phyloP scores from a whole-genome alignment of 257 asterid genomes.

The Prunella vulgaris region DNA sequence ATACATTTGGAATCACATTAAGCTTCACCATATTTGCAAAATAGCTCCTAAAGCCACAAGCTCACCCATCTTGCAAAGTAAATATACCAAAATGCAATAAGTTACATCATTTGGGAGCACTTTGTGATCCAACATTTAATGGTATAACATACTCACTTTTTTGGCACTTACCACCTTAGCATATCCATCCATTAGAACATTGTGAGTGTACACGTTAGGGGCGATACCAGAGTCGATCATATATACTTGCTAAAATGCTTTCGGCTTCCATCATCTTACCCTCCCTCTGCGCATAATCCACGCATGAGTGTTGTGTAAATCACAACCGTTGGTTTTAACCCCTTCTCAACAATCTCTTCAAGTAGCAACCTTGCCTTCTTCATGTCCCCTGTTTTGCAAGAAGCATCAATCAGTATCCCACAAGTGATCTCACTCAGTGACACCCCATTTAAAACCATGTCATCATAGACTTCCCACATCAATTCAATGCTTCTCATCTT shows the following conservation, averaged over 20 bases:
- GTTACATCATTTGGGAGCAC: conserved; percentile 52
- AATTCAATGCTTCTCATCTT: conserved; percentile 36
- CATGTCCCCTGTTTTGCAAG: conserved; percentile 42
- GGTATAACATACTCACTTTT: conserved; percentile 44
- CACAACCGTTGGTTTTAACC: conserved; percentile 56
- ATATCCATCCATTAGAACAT: conserved; percentile 59
- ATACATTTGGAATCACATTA: conserved; percentile 50
- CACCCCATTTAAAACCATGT: conserved; percentile 47
- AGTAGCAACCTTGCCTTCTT: conserved; percentile 39
- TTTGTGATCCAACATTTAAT: conserved; percentile 42
- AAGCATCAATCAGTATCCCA: conserved; percentile 67
- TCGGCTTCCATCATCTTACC: conserved; percentile 54
- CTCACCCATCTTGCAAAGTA: conserved; percentile 46
- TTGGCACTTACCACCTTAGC: conserved; percentile 36
- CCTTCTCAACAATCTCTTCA: conserved; percentile 57
- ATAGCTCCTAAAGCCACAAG: conserved; percentile 43
- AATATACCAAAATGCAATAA: conserved; percentile 44
- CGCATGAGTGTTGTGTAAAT: conserved; percentile 52
- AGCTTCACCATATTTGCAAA: conserved; percentile 64
- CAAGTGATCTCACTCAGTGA: conserved; percentile 58
- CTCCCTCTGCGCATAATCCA: conserved; percentile 41
- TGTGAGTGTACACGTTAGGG: conserved; percentile 60
- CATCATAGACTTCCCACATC: conserved; percentile 57
- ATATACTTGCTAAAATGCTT: conserved; percentile 32
- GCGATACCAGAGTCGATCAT: conserved; percentile 35